These are phyloP conservation scores for Trichophyton schoenleinii DNA, from an alignment of 2,329 filamentous ascomycete genomes.

Conservation along the genomic window DNA sequence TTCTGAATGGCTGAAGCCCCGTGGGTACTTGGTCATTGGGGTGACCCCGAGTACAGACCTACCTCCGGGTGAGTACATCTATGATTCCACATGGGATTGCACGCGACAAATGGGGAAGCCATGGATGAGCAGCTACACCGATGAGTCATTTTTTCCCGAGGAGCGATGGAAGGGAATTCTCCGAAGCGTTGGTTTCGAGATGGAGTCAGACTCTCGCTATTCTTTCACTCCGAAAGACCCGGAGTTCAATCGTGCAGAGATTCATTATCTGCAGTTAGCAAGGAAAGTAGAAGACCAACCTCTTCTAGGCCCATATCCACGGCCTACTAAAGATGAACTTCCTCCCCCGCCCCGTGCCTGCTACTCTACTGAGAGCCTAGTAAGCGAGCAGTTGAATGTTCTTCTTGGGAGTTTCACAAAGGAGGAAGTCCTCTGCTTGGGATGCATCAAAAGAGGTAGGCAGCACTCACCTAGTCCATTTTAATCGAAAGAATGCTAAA, in stretches of 20 bases:
- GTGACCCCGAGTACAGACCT: constrained; percentile 8
- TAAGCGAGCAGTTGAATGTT: background rate
- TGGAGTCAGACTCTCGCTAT: background rate
- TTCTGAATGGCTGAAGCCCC: constrained; percentile 11
- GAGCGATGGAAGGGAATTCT: constrained; percentile 4
- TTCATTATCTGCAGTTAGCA: background rate
- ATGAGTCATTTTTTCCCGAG: constrained; percentile 9
- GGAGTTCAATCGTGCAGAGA: background rate
- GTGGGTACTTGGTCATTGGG: constrained; percentile 10
- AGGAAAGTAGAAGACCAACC: background rate
- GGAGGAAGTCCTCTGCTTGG: background rate
- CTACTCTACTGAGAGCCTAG: background rate
- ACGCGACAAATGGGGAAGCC: constrained; percentile 1
- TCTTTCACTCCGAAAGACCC: constrained; percentile 2
- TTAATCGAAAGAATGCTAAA: no score
- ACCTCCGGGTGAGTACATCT: background rate
- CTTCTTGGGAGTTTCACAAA: background rate
- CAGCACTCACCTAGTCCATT: no score
- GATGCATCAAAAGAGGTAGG: background rate
- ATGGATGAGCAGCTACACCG: constrained; percentile 10
- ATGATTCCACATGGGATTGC: constrained; percentile 13
- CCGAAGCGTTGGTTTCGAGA: background rate
- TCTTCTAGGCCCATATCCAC: background rate
- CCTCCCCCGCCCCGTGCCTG: background rate
- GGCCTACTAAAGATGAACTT: background rate